Conservation (phyloP, 1,139 yeast species). For the Saccharomyces pastorianus region DNA sequence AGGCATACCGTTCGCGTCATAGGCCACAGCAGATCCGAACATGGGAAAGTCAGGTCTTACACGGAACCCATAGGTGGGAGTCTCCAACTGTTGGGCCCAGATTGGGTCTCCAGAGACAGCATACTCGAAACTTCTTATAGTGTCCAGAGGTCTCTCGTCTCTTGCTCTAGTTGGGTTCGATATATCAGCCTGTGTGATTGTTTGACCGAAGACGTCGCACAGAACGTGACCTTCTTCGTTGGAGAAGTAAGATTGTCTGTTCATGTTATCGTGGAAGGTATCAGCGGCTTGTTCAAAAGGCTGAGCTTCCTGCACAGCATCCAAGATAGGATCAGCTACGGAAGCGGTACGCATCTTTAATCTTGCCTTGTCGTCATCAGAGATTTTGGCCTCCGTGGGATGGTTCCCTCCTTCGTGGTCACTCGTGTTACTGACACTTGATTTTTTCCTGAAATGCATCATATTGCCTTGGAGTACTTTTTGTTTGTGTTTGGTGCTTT, state of each 20-base stretch:
- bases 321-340: conserved; percentile 80
- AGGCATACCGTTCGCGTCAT: conserved; percentile 34
- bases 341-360: conserved; percentile 50
- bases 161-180: conserved; percentile 90
- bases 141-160: conserved; percentile 93
- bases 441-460: conserved; percentile 28
- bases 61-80: conserved; percentile 72
- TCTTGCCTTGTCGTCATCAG: conserved; percentile 38
- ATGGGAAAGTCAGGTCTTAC: conserved; percentile 49
- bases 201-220: conserved; percentile 76
- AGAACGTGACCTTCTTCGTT: conserved; percentile 33
- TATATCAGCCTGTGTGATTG: conserved; percentile 67
- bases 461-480: conserved; percentile 8
- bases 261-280: conserved; percentile 27
- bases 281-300: conserved; percentile 76
- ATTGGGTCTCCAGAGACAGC: conserved; percentile 81
- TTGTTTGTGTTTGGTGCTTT: conserved; percentile 21
- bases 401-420: conserved; percentile 6
- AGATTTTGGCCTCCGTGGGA: conserved; percentile 29
- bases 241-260: conserved; percentile 23
- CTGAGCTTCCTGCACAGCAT: conserved; percentile 90
- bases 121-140: conserved; percentile 86
- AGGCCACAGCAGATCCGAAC: conserved; percentile 46
- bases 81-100: conserved; percentile 74
- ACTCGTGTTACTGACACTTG: conserved; percentile 13